Evolutionary conservation across 2,329 filamentous ascomycete species (phyloP).

Genomic region (Hypoxylon rubiginosum): DNA sequence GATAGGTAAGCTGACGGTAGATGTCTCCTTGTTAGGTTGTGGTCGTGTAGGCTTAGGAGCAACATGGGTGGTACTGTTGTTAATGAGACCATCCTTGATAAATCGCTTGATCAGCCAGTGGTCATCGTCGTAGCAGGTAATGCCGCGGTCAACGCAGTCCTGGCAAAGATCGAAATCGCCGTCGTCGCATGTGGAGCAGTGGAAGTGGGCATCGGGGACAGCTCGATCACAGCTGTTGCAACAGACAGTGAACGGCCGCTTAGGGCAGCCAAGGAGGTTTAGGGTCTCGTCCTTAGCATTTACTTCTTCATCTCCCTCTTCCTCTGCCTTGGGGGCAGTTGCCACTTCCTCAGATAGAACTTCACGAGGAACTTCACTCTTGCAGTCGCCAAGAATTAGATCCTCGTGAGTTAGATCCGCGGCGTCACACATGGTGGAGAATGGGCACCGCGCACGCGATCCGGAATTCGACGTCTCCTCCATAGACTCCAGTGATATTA

Average conservation of each 20-base stretch:
- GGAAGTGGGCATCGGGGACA: conserved; percentile 87
- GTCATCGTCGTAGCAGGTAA: conserved; percentile 80
- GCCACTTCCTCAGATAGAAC: neutral
- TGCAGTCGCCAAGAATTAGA: neutral
- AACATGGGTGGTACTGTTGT: conserved; percentile 88
- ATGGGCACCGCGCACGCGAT: conserved; percentile 28
- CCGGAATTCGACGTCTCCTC: conserved; percentile 9
- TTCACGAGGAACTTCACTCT: conserved; percentile 12
- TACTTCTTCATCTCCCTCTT: conserved; percentile 7
- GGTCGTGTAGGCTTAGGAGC: conserved; percentile 69
- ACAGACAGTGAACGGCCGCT: conserved; percentile 80
- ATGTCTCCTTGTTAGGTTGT: conserved; percentile 41
- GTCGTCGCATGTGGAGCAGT: conserved; percentile 92
- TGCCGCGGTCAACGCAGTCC: conserved; percentile 79
- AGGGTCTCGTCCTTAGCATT: conserved; percentile 21
- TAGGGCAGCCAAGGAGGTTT: conserved; percentile 32
- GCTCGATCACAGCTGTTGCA: conserved; percentile 90
- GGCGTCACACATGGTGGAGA: conserved; percentile 28
- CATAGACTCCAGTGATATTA: conserved; percentile 32
- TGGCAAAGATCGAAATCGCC: conserved; percentile 96
- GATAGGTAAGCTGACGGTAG: conserved; percentile 37
- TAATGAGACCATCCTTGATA: conserved; percentile 81
- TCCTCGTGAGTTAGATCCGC: conserved; percentile 29
- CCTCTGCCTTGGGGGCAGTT: conserved; percentile 11
- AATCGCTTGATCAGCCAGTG: conserved; percentile 97